Percentiles rank a stretch among this genome's conserved stretches.
Evolutionary conservation across 768 basidiomycete genomes (phyloP).

Genomic region (Tulasnella sp.): DNA sequence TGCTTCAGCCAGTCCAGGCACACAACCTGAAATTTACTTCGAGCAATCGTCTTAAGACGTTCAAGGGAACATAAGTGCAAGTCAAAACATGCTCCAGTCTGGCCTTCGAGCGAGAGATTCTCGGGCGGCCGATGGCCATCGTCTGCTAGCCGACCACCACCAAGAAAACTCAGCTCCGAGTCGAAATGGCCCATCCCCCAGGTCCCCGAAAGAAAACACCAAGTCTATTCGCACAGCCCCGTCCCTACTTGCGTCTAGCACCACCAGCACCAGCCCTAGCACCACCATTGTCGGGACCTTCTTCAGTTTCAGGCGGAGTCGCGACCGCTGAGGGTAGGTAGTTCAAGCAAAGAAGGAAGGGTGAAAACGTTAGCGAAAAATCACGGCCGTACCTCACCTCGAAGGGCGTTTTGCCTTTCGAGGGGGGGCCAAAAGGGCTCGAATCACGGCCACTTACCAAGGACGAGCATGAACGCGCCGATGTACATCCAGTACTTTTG

Average conservation of each 20-base stretch:
- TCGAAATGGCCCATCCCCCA: too few relatives aligned
- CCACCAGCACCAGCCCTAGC: conserved; percentile 6
- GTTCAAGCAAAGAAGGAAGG: background rate
- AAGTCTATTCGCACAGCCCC: background rate
- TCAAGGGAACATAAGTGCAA: too few relatives aligned
- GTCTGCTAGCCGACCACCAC: too few relatives aligned
- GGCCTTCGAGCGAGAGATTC: too few relatives aligned
- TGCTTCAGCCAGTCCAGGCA: too few relatives aligned
- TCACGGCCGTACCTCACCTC: background rate
- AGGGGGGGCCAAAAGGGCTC: background rate
- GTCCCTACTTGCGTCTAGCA: background rate
- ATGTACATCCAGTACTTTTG: conserved; percentile 93
- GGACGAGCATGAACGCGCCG: conserved; percentile 52
- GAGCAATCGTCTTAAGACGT: too few relatives aligned
- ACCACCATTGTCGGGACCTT: conserved; percentile 12
- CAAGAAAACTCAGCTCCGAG: too few relatives aligned
- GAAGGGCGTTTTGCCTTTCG: background rate
- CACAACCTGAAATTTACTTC: too few relatives aligned
- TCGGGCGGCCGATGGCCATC: too few relatives aligned
- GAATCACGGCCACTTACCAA: conserved; percentile 35
- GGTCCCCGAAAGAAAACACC: background rate
- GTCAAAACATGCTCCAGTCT: too few relatives aligned
- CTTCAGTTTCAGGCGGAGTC: conserved; percentile 7
- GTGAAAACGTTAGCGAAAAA: background rate
- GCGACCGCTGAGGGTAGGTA: background rate